Conservation (phyloP, 164 flowering plant genomes). For the Cinnamomum micranthum region DNA sequence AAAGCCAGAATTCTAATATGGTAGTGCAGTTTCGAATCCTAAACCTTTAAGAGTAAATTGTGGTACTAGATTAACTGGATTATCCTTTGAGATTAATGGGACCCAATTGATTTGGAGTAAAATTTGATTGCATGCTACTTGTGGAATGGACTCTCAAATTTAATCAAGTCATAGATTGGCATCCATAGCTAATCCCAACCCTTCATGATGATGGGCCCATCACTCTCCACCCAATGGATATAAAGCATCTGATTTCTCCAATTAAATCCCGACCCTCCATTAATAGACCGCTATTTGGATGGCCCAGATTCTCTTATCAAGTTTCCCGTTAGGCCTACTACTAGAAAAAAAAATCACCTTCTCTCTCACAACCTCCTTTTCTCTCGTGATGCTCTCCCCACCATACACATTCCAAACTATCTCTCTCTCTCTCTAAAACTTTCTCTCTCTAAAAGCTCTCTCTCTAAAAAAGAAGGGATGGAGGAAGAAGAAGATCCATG, state of each 20-base stretch:
- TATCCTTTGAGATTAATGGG: no score
- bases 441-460: not conserved
- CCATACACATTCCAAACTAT: not conserved
- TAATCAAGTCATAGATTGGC: no score
- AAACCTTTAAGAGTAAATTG: no score
- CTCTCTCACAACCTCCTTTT: no score
- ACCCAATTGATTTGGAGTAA: no score
- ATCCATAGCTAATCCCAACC: not conserved
- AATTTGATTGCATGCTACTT: no score
- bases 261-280: not conserved
- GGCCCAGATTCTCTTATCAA: not conserved
- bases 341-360: no score
- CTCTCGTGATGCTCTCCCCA: constrained; percentile 7
- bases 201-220: not conserved
- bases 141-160: no score
- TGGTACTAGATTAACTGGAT: rapidly evolving
- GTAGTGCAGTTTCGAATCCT: no score
- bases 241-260: not conserved
- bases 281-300: not conserved
- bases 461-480: constrained; percentile 5
- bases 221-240: not conserved
- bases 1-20: no score
- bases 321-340: no score
- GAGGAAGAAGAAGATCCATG: constrained; percentile 9
- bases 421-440: constrained; percentile 3